Base-by-base conservation (phyloP, 2,329 filamentous ascomycete genomes). In the Drechslerella coelobrocha region DNA sequence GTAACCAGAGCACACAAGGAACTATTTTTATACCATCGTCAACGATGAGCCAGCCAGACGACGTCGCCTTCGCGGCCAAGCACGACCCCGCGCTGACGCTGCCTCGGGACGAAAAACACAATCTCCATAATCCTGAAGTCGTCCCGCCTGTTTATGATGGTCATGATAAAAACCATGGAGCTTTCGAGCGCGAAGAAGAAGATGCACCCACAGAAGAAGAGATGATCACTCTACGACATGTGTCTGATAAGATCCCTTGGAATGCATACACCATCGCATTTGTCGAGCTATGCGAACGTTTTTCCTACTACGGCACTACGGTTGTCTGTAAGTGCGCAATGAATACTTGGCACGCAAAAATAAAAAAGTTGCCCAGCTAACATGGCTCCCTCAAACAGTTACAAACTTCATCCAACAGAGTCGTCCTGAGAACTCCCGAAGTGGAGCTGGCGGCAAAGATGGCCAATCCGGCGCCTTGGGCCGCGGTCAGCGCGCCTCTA, bases 261-360 rank as follows among this genome's bases (percentile, higher is more conserved):
- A 80, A 83, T 60, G 84, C 88, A 65, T 91, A 86, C 79, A 87
- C 86, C 24, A 85, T 92, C 68, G 88, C 87, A 51, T 86, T 90
- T 72, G 85, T 89, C 68, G 89, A 92, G 79, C 80, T 90, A 62
- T 89, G 87, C 80, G 89, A 92, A 80, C 86, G 89, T 52, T 90
- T 90, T 79, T 88, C 86, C 12, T 92, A 90, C 84, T 91, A 91
- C 76, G 89, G 89, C 60, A 87, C 86, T 2, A 84, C 85, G 45
- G 83, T 87, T 24, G 81, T 89, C 17, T 89, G 87, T 84, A 81
- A 73, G 82, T 81, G 12, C 4, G 37, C 55, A 56, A 47, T 52
- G n/a, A 51, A 43, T n/a, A 0, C n/a, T 24, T 7, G 10, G 43
- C 37, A 41, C 43, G 39, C 19, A 45, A 29, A 56, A 57, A 21